These are phyloP conservation scores for Taiozyma sp. DNA, from an alignment of 1,139 yeast genomes.

Conservation along the genomic window DNA sequence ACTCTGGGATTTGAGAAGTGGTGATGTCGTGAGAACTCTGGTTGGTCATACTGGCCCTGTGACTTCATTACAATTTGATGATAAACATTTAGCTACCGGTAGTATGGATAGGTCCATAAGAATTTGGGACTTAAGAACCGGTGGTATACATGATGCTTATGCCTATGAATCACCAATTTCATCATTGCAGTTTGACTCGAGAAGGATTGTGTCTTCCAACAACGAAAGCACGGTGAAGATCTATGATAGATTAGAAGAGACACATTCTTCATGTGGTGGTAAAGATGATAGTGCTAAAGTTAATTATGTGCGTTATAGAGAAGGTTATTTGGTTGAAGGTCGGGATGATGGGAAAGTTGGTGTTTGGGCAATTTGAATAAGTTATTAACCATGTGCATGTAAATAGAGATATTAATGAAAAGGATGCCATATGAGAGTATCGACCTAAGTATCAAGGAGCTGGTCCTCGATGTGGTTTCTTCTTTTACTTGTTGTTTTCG, in stretches of 20 bases:
- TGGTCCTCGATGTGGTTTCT: too few species aligned
- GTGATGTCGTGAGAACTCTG: slow-evolving; percentile 60
- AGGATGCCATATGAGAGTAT: not conserved
- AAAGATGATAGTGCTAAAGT: slow-evolving; percentile 29
- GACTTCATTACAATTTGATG: slow-evolving; percentile 66
- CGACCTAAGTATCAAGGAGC: too few species aligned
- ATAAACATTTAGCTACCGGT: slow-evolving; percentile 57
- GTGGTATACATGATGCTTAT: slow-evolving; percentile 54
- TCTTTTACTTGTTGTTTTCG: too few species aligned
- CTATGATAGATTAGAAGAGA: slow-evolving; percentile 48
- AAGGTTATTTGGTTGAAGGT: slow-evolving; percentile 63
- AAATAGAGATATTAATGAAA: not conserved
- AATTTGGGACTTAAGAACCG: slow-evolving; percentile 71
- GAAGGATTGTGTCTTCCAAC: slow-evolving; percentile 48
- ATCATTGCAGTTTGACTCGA: slow-evolving; percentile 49
- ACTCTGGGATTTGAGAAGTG: slow-evolving; percentile 71
- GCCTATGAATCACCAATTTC: slow-evolving; percentile 50
- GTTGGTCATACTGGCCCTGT: slow-evolving; percentile 72
- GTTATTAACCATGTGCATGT: not conserved
- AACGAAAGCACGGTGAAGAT: slow-evolving; percentile 46
- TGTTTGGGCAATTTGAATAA: slow-evolving; percentile 45
- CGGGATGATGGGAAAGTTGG: slow-evolving; percentile 53
- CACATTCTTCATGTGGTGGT: slow-evolving; percentile 49
- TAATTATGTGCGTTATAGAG: slow-evolving; percentile 44
- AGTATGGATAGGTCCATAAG: slow-evolving; percentile 60